Evolutionary conservation across 805 yeast species (phyloP), one percentile per base, ranked within the genome.

Genomic region (Yarrowia hollandica): DNA sequence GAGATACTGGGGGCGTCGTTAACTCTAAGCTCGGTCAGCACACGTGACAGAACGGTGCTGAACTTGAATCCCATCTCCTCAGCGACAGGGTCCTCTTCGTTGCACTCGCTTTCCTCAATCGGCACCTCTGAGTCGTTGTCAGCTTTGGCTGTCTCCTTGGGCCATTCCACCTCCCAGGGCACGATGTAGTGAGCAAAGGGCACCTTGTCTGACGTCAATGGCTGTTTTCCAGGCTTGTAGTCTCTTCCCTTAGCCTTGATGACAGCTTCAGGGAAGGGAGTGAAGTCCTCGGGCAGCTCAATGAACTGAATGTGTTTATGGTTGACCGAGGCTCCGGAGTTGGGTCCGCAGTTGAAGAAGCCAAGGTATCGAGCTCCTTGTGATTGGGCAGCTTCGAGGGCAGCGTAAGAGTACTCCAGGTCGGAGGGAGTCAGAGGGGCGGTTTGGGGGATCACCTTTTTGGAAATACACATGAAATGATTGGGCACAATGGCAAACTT

Each of bases 291-390:
- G 1, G 96, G 95, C 41, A 88, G 74, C 41, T 82, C 77, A 79
- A 92, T 75, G 72, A 91, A 84, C 72, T 94, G 99, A 63, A 94
- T 72, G 72, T 92, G 99, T 69, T 88, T 90, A 74, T 92, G 99
- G 48, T 88, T 85, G 67, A 90, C 94, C 0, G 97, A 90, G n/a
- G 96, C 96, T 1, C 98, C 99, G 62, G 95, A 83, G 65, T 82
- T 79, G 16, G 84, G 82, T 7, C 99, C 99, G 68, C 89, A 84
- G 71, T 92, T 92, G 78, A 82, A 92, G 71, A 92, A 92, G 0
- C 90, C 90, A 69, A 91, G 77, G 77, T 88, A 85, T 60, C 80
- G 77, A 33, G 73, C 72, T 25, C 72, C 74, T 70, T 74, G 19
- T 69, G 72, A 64, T 10, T 66, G 61, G 65, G 82, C 81, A 55